Conservation (phyloP, 441 rosid genomes). For the Macaranga tanarius region DNA sequence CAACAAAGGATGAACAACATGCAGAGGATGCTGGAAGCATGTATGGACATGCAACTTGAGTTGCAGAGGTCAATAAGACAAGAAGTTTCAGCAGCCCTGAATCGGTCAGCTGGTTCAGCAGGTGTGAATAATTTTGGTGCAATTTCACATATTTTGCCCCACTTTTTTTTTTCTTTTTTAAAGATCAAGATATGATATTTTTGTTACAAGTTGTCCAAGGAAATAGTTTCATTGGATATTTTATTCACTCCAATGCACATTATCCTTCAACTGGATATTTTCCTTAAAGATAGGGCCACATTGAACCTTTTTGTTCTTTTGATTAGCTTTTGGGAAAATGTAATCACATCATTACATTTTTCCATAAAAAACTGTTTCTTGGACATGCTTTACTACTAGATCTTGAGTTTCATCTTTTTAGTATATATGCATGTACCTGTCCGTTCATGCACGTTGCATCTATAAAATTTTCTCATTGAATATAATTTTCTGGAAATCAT, state of each 20-base stretch:
- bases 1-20: conserved; percentile 92
- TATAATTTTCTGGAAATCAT: conserved; percentile 5
- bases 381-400: not conserved
- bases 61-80: conserved; percentile 87
- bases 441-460: not conserved
- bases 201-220: not conserved
- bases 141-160: not conserved
- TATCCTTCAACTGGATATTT: not conserved
- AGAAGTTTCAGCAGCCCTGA: conserved; percentile 87
- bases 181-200: not conserved
- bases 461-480: not conserved
- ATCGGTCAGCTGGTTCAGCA: conserved; percentile 52
- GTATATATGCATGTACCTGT: not conserved
- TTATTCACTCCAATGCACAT: not conserved
- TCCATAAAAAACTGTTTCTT: not conserved
- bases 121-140: conserved; percentile 38
- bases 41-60: conserved; percentile 99
- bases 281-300: not conserved
- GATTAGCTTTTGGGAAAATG: not conserved
- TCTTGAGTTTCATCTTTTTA: not conserved
- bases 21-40: conserved; percentile 88
- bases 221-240: not conserved
- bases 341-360: conserved; percentile 1
- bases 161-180: not conserved
- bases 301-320: not conserved